Base-by-base conservation (phyloP, 2,329 filamentous ascomycete species). In the Colletotrichum sp. region DNA sequence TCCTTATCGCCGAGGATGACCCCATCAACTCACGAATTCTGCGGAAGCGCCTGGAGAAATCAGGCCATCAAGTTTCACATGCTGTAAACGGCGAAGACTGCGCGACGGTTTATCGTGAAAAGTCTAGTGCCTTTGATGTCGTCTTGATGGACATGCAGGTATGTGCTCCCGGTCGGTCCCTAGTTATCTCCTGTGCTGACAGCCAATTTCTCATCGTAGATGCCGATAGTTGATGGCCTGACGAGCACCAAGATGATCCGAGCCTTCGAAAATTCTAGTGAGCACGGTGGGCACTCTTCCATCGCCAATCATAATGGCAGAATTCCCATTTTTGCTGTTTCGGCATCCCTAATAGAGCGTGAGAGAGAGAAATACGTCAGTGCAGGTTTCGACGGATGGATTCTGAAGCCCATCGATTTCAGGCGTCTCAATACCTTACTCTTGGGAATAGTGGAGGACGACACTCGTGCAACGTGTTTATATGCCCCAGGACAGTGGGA, bases 81-180 rank as follows among this genome's bases (percentile, higher is more conserved):
- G 95, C 95, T 0, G 89, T 94, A 48, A 98, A 98, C 77, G 96
- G 96, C 9, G 94, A 97, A 81, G 95, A 98, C 80, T 98, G 96
- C 81, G 93, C 95, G 7, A 88, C 89, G 66, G 89, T 92, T 6
- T 96, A 95, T 82, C 89, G 89, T 66, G 93, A 95, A 61, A 89
- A 89, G 67, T 87, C 92, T 1, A 83, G 83, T 30, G 85, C 86
- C 26, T 97, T 95, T 80, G 95, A 98, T 82, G 93, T 95, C 7
- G 89, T 98, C 64, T 88, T 98, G 77, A 98, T 98, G 96, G 96
- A 98, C 81, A 95, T 98, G 90, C 95, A 98, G 89, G 95, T 96
- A 82, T 84, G 91, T 84, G 30, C 39, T 43, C 14, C 72, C 36
- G 13, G 13, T 16, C 14, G 18, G n/a, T 39, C 16, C 21, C 8